A percentile compares a stretch with the other conserved stretches of the same genome.
phyloP scores from a whole-genome alignment of 164 flowering plant species.

The Brasenia schreberi region DNA sequence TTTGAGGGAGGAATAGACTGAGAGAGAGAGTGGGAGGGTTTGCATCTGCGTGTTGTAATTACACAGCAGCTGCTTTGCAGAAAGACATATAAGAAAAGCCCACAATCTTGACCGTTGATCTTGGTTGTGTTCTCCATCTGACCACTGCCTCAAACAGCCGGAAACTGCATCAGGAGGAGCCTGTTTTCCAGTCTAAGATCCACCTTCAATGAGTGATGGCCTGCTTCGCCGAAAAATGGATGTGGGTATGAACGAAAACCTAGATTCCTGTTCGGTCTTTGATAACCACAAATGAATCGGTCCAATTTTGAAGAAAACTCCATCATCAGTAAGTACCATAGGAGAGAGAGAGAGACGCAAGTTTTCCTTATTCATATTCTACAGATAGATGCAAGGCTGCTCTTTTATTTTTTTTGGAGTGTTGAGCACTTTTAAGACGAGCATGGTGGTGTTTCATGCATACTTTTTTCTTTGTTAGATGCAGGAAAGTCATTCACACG shows the following conservation, averaged over 20 bases:
- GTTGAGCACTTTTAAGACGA: too few relatives aligned
- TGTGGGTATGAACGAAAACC: constrained; percentile 1
- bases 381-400: not conserved
- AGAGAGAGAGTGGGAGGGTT: not conserved
- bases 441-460: too few relatives aligned
- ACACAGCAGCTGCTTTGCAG: not conserved
- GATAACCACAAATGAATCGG: not conserved
- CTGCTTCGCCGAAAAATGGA: not conserved
- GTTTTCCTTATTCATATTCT: not conserved
- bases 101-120: constrained; percentile 2
- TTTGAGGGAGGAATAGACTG: not conserved
- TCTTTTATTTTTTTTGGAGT: not conserved
- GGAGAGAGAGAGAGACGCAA: not conserved
- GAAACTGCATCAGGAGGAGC: not conserved
- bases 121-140: not conserved
- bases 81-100: too few relatives aligned
- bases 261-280: not conserved
- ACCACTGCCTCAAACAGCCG: not conserved
- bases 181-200: not conserved
- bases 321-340: not conserved
- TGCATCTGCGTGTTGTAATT: not conserved
- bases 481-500: not conserved
- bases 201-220: not conserved
- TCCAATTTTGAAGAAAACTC: not conserved
- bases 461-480: not conserved